These are phyloP conservation scores for Alternaria viburni DNA, from an alignment of 2,329 filamentous ascomycete species.

Conservation along the genomic window DNA sequence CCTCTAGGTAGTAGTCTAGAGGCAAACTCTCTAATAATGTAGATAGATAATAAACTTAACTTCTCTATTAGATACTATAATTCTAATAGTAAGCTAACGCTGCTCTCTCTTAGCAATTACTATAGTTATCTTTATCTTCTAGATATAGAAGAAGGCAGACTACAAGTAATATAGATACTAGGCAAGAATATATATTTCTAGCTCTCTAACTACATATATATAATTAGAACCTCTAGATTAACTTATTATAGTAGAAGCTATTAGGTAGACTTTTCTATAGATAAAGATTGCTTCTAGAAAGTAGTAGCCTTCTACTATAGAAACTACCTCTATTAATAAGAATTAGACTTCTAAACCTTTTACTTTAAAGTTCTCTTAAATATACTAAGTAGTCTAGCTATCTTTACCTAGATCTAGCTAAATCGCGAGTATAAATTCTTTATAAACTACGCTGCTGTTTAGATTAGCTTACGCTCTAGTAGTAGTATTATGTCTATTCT, in stretches of 20 bases:
- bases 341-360: constrained; percentile 49
- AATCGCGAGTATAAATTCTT: constrained; percentile 55
- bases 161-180: constrained; percentile 48
- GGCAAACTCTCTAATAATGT: constrained; percentile 33
- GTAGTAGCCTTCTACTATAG: constrained; percentile 53
- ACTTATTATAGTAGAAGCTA: constrained; percentile 50
- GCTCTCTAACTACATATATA: constrained; percentile 16
- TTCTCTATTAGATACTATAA: constrained; percentile 54
- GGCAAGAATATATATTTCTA: constrained; percentile 48
- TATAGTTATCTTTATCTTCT: constrained; percentile 51
- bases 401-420: constrained; percentile 56
- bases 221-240: constrained; percentile 27
- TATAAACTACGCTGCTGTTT: constrained; percentile 53
- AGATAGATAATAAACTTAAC: constrained; percentile 35
- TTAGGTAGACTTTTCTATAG: constrained; percentile 52
- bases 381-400: constrained; percentile 41
- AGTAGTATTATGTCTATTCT: constrained; percentile 3
- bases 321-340: constrained; percentile 51
- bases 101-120: constrained; percentile 42
- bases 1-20: constrained; percentile 52
- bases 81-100: constrained; percentile 13
- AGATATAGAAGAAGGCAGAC: constrained; percentile 47
- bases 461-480: constrained; percentile 35
- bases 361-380: constrained; percentile 51
- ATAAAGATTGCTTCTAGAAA: constrained; percentile 51